Evolutionary conservation across 2,329 filamentous ascomycete genomes (phyloP).

Genomic region (Pleochaeta shiraiana): DNA sequence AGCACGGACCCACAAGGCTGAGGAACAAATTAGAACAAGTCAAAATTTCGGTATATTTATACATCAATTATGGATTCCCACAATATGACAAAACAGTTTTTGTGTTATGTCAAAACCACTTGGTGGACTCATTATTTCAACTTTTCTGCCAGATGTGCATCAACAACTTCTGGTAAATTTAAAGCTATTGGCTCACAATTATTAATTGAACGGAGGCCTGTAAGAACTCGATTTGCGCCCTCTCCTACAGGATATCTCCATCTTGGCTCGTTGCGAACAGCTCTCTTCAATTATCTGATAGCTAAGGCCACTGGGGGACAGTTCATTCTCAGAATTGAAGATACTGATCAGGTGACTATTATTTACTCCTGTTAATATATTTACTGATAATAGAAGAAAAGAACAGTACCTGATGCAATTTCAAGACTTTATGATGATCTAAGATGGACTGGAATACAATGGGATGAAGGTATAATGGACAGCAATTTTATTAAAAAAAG

Average conservation of each 20-base stretch:
- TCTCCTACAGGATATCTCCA: conserved; percentile 91
- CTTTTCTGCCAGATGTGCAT: too few relatives aligned
- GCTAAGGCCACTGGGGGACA: conserved; percentile 72
- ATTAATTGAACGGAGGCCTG: conserved; percentile 32
- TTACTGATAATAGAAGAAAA: conserved; percentile 34
- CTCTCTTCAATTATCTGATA: conserved; percentile 88
- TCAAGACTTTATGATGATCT: conserved; percentile 56
- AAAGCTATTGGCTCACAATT: too few relatives aligned
- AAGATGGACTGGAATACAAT: conserved; percentile 69
- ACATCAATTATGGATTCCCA: too few relatives aligned
- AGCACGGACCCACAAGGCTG: too few relatives aligned
- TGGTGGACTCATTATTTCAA: too few relatives aligned
- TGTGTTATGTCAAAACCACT: too few relatives aligned
- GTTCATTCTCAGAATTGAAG: conserved; percentile 80
- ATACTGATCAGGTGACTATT: conserved; percentile 60
- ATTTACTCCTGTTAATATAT: background rate
- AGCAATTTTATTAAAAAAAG: too few relatives aligned
- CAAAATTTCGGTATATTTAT: too few relatives aligned
- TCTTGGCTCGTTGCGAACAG: conserved; percentile 75
- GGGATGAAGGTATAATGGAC: conserved; percentile 67
- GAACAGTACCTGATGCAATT: conserved; percentile 64
- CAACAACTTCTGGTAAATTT: too few relatives aligned
- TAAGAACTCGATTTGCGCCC: conserved; percentile 75
- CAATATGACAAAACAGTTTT: too few relatives aligned
- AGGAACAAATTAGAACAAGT: too few relatives aligned